Evolutionary conservation across 1,284 basidiomycete genomes (phyloP), one percentile per base, ranked within the genome.

Genomic region (Ustilago hordei): DNA sequence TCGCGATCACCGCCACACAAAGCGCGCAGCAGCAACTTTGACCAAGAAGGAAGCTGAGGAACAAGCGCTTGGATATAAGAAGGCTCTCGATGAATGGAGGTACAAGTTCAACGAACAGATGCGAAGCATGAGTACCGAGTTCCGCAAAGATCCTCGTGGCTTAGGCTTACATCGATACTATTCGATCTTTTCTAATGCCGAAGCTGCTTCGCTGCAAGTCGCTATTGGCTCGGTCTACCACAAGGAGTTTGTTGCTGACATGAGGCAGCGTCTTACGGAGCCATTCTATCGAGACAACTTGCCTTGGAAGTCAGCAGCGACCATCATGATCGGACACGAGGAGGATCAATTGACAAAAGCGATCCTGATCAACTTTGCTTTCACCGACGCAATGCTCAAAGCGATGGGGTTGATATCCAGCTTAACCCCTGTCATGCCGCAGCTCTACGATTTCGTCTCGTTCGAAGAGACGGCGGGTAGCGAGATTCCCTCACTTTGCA

Each of bases 51-150:
- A 77, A 38, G 74, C 66, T 17, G 74, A 77, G 43, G 62, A 69
- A 23, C 74, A 72, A 23, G 61, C 69, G 3, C 15, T 43, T 8
- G 60, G 53, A 3, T 77, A 72, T 53, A 72, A 77, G 39, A 64
- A 69, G 53, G 66, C 63, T 6, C 58, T 77, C 41, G 74, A 72
- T 58, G 69, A 69, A 36, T 77, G 74, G 74, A 58, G 74, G 8
- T 77, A 63, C 60, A 69, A 77, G 57, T 72, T 72, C 55, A 65
- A 68, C 60, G 74, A 77, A 35, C 69, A 77, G 57, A 77, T 77
- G 74, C 69, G 69, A 11, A 69, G 59, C 36, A 65, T 72, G 69
- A 77, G 69, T 38, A 53, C 47, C 41, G 65, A 59, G 17, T 72
- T 72, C 32, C 68, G 69, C 31, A 66, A 60, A 23, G 74, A 77